Percentiles rank a stretch among this genome's conserved stretches.
These are phyloP conservation scores for Colletotrichum neosansevieriae DNA, from an alignment of 2,329 filamentous ascomycete species.

Conservation along the genomic window DNA sequence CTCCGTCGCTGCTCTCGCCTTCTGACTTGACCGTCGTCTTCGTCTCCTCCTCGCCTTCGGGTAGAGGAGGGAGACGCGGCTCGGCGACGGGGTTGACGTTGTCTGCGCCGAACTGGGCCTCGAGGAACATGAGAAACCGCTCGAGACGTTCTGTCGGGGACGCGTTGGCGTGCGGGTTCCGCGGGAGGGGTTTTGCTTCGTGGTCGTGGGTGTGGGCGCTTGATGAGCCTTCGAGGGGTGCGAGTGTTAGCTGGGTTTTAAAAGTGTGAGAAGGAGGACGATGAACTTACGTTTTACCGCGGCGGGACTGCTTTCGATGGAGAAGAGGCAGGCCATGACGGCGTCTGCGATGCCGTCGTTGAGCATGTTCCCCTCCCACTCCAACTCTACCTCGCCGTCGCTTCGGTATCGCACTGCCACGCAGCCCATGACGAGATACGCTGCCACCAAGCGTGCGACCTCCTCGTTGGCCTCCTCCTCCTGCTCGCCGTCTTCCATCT, in stretches of 20 bases:
- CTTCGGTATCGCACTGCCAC: slow-evolving; percentile 82
- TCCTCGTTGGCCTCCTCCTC: slow-evolving; percentile 75
- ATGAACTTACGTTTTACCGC: slow-evolving; percentile 83
- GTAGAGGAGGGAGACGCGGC: slow-evolving; percentile 64
- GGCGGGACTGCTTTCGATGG: slow-evolving; percentile 92
- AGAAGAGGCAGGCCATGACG: slow-evolving; percentile 91
- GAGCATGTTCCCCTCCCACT: slow-evolving; percentile 98
- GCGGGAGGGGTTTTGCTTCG: slow-evolving; percentile 50
- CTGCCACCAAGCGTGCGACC: slow-evolving; percentile 64
- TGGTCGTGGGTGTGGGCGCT: slow-evolving; percentile 60
- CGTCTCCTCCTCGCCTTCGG: slow-evolving; percentile 37
- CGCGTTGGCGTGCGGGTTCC: slow-evolving; percentile 80
- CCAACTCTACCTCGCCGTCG: slow-evolving; percentile 86
- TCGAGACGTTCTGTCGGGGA: slow-evolving; percentile 82
- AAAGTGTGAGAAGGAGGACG: slow-evolving; percentile 62
- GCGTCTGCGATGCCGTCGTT: slow-evolving; percentile 99
- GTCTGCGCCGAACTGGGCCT: slow-evolving; percentile 92
- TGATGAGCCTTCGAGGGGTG: slow-evolving; percentile 65
- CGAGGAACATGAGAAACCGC: slow-evolving; percentile 93
- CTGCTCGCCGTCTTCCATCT: slow-evolving; percentile 51
- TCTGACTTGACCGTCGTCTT: slow-evolving; percentile 50
- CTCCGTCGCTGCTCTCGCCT: slow-evolving; percentile 39
- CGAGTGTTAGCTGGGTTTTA: slow-evolving; percentile 44
- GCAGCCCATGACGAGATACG: slow-evolving; percentile 88
- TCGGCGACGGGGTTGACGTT: slow-evolving; percentile 81